Percentiles rank a stretch among this genome's conserved stretches.
Conservation (phyloP, 2,329 filamentous ascomycete species). For the Colletotrichum australisinense region DNA sequence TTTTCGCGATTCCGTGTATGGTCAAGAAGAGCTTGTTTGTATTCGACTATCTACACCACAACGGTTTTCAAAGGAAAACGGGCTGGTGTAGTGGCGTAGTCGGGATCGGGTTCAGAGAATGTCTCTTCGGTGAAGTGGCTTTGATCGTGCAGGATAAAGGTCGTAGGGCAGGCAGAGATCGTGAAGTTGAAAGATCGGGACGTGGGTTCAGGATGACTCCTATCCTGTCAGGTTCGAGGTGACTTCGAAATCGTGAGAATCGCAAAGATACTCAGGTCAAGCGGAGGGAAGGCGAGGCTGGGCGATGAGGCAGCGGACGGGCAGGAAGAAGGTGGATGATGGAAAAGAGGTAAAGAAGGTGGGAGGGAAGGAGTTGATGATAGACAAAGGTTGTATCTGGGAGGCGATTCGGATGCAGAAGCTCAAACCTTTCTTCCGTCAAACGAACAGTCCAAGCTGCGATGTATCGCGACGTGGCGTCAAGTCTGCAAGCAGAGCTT, state of each 20-base stretch:
- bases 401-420: slow-evolving; percentile 46
- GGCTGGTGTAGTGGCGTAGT: slow-evolving; percentile 80
- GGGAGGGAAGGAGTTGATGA: slow-evolving; percentile 31
- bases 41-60: slow-evolving; percentile 82
- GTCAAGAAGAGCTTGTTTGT: slow-evolving; percentile 49
- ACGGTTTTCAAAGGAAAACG: slow-evolving; percentile 88
- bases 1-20: slow-evolving; percentile 52
- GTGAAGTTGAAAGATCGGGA: slow-evolving; percentile 34
- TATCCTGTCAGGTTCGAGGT: slow-evolving; percentile 33
- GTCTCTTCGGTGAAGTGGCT: slow-evolving; percentile 38
- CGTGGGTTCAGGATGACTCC: slow-evolving; percentile 34
- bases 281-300: slow-evolving; percentile 31
- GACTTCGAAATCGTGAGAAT: slow-evolving; percentile 36
- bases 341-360: slow-evolving; percentile 31
- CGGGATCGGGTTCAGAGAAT: slow-evolving; percentile 54
- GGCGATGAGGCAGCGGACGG: slow-evolving; percentile 31
- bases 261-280: slow-evolving; percentile 34
- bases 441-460: slow-evolving; percentile 41
- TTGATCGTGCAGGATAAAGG: slow-evolving; percentile 37
- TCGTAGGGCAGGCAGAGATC: slow-evolving; percentile 31
- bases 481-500: slow-evolving; percentile 36
- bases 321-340: slow-evolving; percentile 27
- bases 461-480: slow-evolving; percentile 26
- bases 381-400: slow-evolving; percentile 38
- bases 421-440: slow-evolving; percentile 52